Percentiles rank a stretch among this genome's conserved stretches.
These are phyloP conservation scores for Jamesozyma rosinii DNA, from an alignment of 805 yeast species.

Conservation along the genomic window DNA sequence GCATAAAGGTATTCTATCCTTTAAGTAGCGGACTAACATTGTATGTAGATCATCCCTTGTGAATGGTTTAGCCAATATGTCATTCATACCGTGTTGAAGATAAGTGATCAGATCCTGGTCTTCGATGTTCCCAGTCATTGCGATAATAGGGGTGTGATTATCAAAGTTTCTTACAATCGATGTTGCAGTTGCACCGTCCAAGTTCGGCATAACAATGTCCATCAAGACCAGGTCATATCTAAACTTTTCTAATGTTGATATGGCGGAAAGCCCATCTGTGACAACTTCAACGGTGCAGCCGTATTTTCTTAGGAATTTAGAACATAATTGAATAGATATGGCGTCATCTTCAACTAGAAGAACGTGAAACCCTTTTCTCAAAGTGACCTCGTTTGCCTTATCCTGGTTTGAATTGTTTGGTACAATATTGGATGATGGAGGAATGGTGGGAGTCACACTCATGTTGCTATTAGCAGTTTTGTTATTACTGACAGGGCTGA, in stretches of 20 bases:
- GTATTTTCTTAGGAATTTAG: conserved; percentile 72
- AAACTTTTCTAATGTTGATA: conserved; percentile 59
- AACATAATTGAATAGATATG: conserved; percentile 73
- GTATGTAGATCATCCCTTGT: conserved; percentile 75
- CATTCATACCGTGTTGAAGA: conserved; percentile 83
- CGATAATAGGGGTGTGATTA: conserved; percentile 78
- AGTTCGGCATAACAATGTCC: conserved; percentile 86
- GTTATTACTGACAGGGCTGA: neutral
- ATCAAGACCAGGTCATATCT: conserved; percentile 69
- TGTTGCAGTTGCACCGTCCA: conserved; percentile 86
- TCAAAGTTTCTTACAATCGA: conserved; percentile 81
- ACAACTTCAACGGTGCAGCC: conserved; percentile 92
- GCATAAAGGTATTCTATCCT: conserved; percentile 36
- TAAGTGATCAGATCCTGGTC: conserved; percentile 73
- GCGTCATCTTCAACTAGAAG: conserved; percentile 72
- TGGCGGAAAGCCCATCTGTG: conserved; percentile 85
- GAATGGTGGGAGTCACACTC: neutral
- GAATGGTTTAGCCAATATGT: conserved; percentile 88
- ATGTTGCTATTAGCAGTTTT: neutral
- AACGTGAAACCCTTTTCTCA: conserved; percentile 51
- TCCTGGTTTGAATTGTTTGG: neutral
- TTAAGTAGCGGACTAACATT: conserved; percentile 66
- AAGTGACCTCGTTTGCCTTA: neutral
- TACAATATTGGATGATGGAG: neutral
- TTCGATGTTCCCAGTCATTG: conserved; percentile 87